Evolutionary conservation across 345 rosid species (phyloP).

Genomic region (Pistacia vera): DNA sequence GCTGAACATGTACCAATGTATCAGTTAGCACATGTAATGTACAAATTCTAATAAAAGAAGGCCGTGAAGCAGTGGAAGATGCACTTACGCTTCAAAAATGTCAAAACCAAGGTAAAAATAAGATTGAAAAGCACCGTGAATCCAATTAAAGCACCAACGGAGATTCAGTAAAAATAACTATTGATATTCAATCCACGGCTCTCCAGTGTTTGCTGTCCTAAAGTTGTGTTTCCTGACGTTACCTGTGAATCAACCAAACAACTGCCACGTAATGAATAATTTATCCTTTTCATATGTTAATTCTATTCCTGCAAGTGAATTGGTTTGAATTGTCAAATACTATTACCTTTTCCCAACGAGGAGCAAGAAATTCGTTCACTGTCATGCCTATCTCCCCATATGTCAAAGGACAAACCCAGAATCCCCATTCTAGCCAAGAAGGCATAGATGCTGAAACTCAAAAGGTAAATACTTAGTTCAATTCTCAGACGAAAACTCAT

Average conservation of each 20-base stretch:
- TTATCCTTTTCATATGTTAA: background rate
- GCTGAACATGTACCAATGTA: slow-evolving; percentile 30
- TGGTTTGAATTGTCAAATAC: background rate
- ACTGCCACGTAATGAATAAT: background rate
- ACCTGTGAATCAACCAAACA: slow-evolving; percentile 5
- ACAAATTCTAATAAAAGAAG: background rate
- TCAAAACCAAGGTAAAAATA: slow-evolving; percentile 39
- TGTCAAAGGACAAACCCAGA: slow-evolving; percentile 72
- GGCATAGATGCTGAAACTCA: slow-evolving; percentile 32
- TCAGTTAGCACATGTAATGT: background rate
- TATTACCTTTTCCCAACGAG: slow-evolving; percentile 52
- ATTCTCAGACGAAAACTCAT: background rate
- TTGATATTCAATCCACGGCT: slow-evolving; percentile 43
- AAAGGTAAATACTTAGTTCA: background rate
- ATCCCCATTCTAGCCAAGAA: slow-evolving; percentile 64
- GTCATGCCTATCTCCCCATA: slow-evolving; percentile 66
- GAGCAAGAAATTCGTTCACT: slow-evolving; percentile 61
- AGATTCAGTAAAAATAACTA: slow-evolving; percentile 33
- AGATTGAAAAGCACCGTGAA: slow-evolving; percentile 44
- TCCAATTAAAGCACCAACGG: slow-evolving; percentile 38
- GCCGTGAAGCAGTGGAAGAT: background rate
- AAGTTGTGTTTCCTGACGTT: slow-evolving; percentile 15
- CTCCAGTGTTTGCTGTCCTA: slow-evolving; percentile 38
- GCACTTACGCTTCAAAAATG: slow-evolving; percentile 39
- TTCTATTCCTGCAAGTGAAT: background rate